Evolutionary conservation across 345 rosid species (phyloP), one percentile per base, ranked within the genome.

Genomic region (Murraya koenigii): DNA sequence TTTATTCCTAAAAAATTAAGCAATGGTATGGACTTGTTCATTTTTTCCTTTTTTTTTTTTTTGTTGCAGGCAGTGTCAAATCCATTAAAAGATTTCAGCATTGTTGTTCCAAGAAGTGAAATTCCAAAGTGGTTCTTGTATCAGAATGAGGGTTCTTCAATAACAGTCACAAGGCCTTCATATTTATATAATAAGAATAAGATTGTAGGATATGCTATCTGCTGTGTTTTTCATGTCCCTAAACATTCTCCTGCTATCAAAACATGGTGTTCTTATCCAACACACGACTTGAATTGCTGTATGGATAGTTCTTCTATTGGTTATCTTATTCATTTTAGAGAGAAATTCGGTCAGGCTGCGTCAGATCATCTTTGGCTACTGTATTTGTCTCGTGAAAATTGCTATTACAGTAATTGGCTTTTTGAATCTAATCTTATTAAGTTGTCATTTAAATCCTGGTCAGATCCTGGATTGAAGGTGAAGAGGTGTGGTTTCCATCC

Each of bases 101-200:
- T 65, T 59, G 15, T 54, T 26, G 2, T 72, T 28, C 81, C 77
- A 1, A 77, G 81, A 30, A 33, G 73, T n/a, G 33, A 72, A 33
- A 39, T 79, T 65, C 77, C 81, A 25, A 44, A 72, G 17, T 79
- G 81, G 77, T 56, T 73, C 20, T 39, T 41, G 20, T 23, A 66
- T 20, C 66, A 58, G 30, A 59, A 8, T 10, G 33, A 9, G 32
- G 77, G 67, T 32, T 56, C 74, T 39, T 33, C 30, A 2, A n/a
- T 71, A 5, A 71, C 47, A 4, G 6, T 72, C 7, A 8, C 38
- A 7, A 25, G 64, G 4, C 80, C 62, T 20, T 44, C 49, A 44
- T 44, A 11, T 44, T 44, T 44, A 17, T 44, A 13, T 44, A 44
- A 44, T 0, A 44, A 13, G 49, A 44, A 44, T 44, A 44, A 13